Evolutionary conservation across 495 filamentous ascomycete genomes (phyloP), one percentile per base, ranked within the genome.

Genomic region (Aspergillus avenaceus): DNA sequence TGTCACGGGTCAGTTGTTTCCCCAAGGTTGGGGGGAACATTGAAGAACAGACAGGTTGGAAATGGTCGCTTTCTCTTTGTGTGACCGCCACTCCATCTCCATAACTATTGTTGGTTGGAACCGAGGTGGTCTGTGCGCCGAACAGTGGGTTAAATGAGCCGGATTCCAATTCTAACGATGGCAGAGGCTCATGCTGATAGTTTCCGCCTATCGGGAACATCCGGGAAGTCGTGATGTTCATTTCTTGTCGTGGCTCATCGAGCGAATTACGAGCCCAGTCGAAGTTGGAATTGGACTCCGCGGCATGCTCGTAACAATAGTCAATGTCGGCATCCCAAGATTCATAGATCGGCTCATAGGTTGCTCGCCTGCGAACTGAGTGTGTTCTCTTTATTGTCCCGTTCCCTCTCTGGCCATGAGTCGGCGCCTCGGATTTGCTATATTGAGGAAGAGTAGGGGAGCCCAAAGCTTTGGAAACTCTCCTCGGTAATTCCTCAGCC

Each of bases 301-400:
- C 89, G 40, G 85, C 89, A 64, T 93, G 83, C 53, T 96, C 88
- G 59, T 97, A 97, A 63, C 86, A 93, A 64, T 87, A 97, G 63
- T 96, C 91, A 56, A 97, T 92, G 56, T 91, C 90, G 36, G 91
- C 88, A 59, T 97, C 92, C 92, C 92, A 97, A 18, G 77, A 85
- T 37, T 83, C 79, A 29, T 83, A 80, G 22, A 78, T 61, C 5
- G 60, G 50, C 7, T 64, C 62, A 42, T 65, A 53, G 29, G 51
- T 41, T 11, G 48, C 36, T 14, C 14, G 44, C 13, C 27, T 38
- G 19, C 38, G 27, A 25, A 54, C 25, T 11, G 53, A 56, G 16
- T 52, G 51, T 27, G 28, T 43, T 41, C 47, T 45, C n/a, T 40
- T 38, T 14, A 48, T 23, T 5, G 13, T 32, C 34, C 45, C 22